These are phyloP conservation scores for Dactylonectria macrodidyma DNA, from an alignment of 2,329 filamentous ascomycete genomes.

Conservation along the genomic window DNA sequence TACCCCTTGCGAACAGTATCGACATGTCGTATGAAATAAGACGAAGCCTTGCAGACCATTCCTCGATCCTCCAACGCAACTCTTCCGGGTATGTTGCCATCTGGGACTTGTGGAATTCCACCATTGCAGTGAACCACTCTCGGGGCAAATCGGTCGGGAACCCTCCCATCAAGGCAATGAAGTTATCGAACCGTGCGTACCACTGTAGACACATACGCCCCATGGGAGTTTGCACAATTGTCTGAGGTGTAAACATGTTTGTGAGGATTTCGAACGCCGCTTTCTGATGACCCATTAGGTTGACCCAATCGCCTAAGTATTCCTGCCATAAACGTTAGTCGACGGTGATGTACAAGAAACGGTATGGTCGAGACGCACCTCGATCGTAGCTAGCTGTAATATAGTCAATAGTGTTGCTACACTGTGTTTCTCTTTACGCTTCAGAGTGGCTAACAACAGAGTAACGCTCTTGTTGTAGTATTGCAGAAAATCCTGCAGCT, in stretches of 20 bases:
- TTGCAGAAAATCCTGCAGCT: constrained; percentile 84
- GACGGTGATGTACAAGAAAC: neutral
- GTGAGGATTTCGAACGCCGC: constrained; percentile 88
- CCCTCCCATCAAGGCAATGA: constrained; percentile 86
- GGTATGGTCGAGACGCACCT: constrained; percentile 70
- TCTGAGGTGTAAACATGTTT: constrained; percentile 83
- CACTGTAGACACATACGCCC: constrained; percentile 85
- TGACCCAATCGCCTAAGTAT: constrained; percentile 95
- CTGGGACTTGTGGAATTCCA: constrained; percentile 75
- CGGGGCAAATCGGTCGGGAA: constrained; percentile 80
- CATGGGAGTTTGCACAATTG: constrained; percentile 78
- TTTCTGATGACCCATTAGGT: constrained; percentile 91
- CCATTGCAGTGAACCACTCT: constrained; percentile 82
- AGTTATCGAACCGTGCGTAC: constrained; percentile 92
- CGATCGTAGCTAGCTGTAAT: constrained; percentile 91
- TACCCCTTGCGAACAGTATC: constrained; percentile 79
- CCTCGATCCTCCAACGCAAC: constrained; percentile 76
- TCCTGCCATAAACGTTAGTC: constrained; percentile 70
- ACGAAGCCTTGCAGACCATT: constrained; percentile 75
- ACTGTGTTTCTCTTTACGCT: constrained; percentile 78
- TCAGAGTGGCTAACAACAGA: constrained; percentile 79
- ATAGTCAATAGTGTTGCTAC: constrained; percentile 88
- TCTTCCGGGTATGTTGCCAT: constrained; percentile 72
- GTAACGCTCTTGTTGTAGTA: constrained; percentile 94
- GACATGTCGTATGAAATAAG: constrained; percentile 87